Conservation (phyloP, 495 filamentous ascomycete species). For the Penicillium waksmanii region DNA sequence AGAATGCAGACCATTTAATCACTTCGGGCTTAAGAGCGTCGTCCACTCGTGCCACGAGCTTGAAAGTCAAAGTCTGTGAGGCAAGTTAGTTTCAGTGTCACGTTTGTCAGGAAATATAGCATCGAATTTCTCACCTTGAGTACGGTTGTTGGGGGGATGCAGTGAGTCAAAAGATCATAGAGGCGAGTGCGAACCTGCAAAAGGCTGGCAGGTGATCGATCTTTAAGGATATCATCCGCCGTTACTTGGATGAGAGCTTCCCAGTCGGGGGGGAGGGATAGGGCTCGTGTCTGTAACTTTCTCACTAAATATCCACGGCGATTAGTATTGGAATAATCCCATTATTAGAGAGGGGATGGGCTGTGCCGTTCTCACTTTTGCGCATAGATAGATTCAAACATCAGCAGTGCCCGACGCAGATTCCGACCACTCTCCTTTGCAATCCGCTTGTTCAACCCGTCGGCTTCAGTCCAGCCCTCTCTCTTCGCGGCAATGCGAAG, state of each 20-base stretch:
- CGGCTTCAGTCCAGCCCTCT: slow-evolving; percentile 73
- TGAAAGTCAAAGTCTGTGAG: slow-evolving; percentile 77
- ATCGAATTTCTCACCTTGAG: slow-evolving; percentile 63
- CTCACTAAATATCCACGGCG: slow-evolving; percentile 60
- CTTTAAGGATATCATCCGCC: slow-evolving; percentile 87
- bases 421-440: slow-evolving; percentile 93
- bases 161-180: slow-evolving; percentile 95
- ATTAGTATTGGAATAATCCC: slow-evolving; percentile 21
- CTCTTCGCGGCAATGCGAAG: slow-evolving; percentile 72
- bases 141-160: slow-evolving; percentile 91
- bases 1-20: slow-evolving; percentile 95
- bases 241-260: slow-evolving; percentile 86
- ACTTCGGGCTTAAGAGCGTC: slow-evolving; percentile 88
- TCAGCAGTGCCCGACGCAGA: slow-evolving; percentile 83
- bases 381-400: slow-evolving; percentile 95
- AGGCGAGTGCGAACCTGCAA: slow-evolving; percentile 87
- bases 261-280: slow-evolving; percentile 95
- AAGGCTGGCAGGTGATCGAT: slow-evolving; percentile 85
- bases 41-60: slow-evolving; percentile 83
- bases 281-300: slow-evolving; percentile 84
- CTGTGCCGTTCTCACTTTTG: slow-evolving; percentile 71
- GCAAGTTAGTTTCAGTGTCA: slow-evolving; percentile 9
- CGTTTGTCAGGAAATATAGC: too few relatives aligned
- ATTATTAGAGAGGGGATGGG: background rate
- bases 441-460: slow-evolving; percentile 77